phyloP scores from a whole-genome alignment of 148 eudicot species.

The Cornus controversa region DNA sequence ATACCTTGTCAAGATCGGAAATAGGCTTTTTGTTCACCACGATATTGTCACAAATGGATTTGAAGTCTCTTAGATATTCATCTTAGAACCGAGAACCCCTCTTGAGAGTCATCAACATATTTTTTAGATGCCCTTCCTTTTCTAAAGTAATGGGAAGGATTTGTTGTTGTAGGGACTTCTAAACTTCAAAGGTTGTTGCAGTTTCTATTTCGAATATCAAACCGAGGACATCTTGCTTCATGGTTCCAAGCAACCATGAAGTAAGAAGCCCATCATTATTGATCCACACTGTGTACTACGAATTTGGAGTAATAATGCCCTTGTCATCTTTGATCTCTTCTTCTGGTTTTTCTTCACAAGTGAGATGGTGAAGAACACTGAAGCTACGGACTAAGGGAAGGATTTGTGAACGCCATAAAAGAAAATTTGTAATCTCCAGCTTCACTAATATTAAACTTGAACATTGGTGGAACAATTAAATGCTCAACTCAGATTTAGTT shows the following conservation, averaged over 20 bases:
- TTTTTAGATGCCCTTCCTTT: conserved; percentile 1
- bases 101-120: neutral
- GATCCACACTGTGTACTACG: neutral
- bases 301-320: neutral
- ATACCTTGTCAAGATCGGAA: too few species aligned
- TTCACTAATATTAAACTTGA: conserved; percentile 1
- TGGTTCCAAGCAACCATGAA: too few species aligned
- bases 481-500: neutral
- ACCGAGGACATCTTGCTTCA: neutral
- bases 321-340: neutral
- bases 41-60: neutral
- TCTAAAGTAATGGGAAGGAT: neutral
- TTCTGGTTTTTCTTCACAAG: neutral
- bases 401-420: conserved; percentile 3
- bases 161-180: neutral
- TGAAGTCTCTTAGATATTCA: neutral
- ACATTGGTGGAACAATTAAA: conserved; percentile 3
- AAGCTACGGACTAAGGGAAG: too few species aligned
- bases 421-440: too few species aligned
- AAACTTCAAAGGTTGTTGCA: neutral
- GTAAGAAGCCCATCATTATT: neutral
- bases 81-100: neutral
- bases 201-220: neutral
- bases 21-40: conserved; percentile 4
- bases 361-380: neutral